These are phyloP conservation scores for Apium graveolens DNA, from an alignment of 129 eudicot genomes.

Conservation along the genomic window DNA sequence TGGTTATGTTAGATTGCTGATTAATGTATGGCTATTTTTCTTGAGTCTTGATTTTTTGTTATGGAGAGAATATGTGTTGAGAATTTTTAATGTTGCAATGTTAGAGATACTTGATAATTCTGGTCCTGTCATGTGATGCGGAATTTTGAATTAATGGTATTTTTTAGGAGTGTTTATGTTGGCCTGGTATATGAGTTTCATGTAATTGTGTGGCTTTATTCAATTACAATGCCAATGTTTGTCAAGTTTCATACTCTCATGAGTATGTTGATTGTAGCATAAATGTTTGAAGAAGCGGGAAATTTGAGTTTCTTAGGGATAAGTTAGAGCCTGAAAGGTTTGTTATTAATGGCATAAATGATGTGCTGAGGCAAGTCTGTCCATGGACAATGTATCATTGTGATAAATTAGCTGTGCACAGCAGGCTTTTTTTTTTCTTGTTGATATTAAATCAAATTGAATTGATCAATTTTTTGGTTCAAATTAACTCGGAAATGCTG, in stretches of 20 bases:
- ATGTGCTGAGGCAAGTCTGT: background rate
- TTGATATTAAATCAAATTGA: background rate
- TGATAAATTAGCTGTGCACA: background rate
- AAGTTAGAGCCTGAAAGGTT: background rate
- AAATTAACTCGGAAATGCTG: background rate
- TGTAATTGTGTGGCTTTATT: background rate
- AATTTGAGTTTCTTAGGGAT: background rate
- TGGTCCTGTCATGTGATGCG: background rate
- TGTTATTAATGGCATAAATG: background rate
- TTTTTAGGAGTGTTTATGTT: background rate
- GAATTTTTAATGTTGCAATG: background rate
- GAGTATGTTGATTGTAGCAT: background rate
- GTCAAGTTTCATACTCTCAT: background rate
- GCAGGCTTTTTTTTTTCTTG: background rate
- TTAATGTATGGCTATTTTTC: background rate
- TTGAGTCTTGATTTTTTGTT: background rate
- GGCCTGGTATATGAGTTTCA: background rate
- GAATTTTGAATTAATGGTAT: too few relatives aligned
- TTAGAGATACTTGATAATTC: too few relatives aligned
- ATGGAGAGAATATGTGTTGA: background rate
- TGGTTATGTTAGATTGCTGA: background rate
- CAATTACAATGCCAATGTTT: background rate
- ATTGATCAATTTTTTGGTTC: background rate
- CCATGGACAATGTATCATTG: background rate
- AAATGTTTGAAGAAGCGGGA: background rate